Evolutionary conservation across 805 yeast species (phyloP).

Genomic region (Zygoascus biomembranicola): DNA sequence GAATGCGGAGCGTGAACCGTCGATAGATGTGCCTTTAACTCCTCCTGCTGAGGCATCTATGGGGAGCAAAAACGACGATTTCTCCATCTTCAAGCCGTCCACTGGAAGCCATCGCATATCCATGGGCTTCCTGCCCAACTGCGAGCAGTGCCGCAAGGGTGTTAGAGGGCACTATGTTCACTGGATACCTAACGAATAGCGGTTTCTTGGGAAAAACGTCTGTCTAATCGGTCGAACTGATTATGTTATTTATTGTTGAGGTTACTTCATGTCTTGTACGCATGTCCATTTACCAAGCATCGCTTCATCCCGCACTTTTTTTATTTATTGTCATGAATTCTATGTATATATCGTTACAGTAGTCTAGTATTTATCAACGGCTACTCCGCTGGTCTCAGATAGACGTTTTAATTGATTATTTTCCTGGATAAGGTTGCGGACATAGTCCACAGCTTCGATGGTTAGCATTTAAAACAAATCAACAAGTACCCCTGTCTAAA

Average conservation of each 20-base stretch:
- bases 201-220: background rate
- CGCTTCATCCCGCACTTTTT: background rate
- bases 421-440: background rate
- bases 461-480: background rate
- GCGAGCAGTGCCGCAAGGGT: slow-evolving; percentile 1
- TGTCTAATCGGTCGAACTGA: too few relatives aligned
- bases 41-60: background rate
- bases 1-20: background rate
- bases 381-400: background rate
- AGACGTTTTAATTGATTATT: background rate
- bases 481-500: background rate
- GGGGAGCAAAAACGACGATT: background rate
- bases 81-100: background rate
- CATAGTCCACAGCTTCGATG: background rate
- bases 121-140: background rate
- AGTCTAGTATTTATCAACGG: background rate
- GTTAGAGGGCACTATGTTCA: slow-evolving; percentile 2
- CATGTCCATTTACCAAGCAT: background rate
- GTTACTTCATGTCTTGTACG: background rate
- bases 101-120: background rate
- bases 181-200: background rate
- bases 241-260: background rate
- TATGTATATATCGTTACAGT: background rate
- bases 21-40: background rate
- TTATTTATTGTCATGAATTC: background rate